Evolutionary conservation across 2,329 filamentous ascomycete species (phyloP).

Genomic region (Zalaria obscura): DNA sequence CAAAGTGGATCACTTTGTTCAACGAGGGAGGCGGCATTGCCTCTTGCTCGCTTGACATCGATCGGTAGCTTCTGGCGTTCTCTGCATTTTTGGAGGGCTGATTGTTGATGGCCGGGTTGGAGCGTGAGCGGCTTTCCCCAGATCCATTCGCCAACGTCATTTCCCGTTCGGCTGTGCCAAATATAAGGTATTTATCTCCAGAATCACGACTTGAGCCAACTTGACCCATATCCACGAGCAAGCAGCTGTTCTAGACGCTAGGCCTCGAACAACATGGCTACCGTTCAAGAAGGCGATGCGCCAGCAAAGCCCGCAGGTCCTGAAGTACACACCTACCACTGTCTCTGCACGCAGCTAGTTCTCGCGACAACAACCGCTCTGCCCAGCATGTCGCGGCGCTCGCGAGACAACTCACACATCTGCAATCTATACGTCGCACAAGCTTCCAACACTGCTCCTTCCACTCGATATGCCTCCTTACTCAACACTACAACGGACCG

Average conservation of each 20-base stretch:
- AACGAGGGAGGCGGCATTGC: slow-evolving; percentile 5
- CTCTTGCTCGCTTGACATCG: background rate
- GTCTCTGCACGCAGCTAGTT: slow-evolving; percentile 52
- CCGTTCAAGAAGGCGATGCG: too few relatives aligned
- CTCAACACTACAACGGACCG: slow-evolving; percentile 33
- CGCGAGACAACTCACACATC: slow-evolving; percentile 40
- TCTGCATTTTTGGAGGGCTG: too few relatives aligned
- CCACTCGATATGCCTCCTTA: slow-evolving; percentile 34
- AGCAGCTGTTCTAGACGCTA: too few relatives aligned
- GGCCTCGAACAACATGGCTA: too few relatives aligned
- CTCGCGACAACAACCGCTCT: slow-evolving; percentile 44
- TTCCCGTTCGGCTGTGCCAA: too few relatives aligned
- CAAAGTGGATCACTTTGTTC: slow-evolving; percentile 47
- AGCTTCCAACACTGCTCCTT: background rate
- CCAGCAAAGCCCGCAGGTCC: background rate
- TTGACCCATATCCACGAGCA: too few relatives aligned
- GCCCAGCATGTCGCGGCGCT: slow-evolving; percentile 37
- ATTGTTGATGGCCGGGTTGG: too few relatives aligned
- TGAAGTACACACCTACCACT: slow-evolving; percentile 42
- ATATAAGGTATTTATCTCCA: too few relatives aligned
- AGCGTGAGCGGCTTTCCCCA: too few relatives aligned
- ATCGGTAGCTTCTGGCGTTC: too few relatives aligned
- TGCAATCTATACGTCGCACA: slow-evolving; percentile 30
- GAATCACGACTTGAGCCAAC: too few relatives aligned
- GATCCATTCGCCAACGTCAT: too few relatives aligned